Conservation (phyloP, 1,139 yeast species). For the Scheffersomyces segobiensis region DNA sequence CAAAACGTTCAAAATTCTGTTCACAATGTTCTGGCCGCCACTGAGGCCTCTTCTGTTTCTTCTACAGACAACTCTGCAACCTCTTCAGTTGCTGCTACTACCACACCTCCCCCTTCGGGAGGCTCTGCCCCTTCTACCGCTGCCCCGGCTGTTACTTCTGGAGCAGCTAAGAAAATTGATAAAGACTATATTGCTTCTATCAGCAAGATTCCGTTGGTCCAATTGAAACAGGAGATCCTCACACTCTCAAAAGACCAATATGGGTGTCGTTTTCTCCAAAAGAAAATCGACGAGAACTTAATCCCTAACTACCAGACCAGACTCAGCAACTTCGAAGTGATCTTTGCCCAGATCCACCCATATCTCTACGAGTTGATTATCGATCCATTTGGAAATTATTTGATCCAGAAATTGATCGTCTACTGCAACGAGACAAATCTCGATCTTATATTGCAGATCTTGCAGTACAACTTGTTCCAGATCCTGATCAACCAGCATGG, state of each 20-base stretch:
- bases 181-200: slow-evolving; percentile 44
- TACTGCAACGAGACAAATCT: slow-evolving; percentile 41
- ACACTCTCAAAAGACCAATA: slow-evolving; percentile 47
- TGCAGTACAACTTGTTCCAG: slow-evolving; percentile 43
- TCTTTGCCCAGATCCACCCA: slow-evolving; percentile 39
- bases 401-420: slow-evolving; percentile 25
- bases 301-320: slow-evolving; percentile 32
- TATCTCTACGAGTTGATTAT: slow-evolving; percentile 46
- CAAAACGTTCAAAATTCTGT: neutral
- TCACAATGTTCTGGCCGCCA: neutral
- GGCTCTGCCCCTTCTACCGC: neutral
- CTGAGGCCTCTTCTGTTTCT: neutral
- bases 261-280: slow-evolving; percentile 50
- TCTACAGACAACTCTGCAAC: slow-evolving; percentile 5
- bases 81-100: slow-evolving; percentile 2
- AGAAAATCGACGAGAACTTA: slow-evolving; percentile 44
- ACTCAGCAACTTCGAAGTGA: slow-evolving; percentile 39
- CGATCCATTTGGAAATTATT: slow-evolving; percentile 36
- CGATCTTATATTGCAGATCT: slow-evolving; percentile 39
- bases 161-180: slow-evolving; percentile 28
- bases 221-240: slow-evolving; percentile 35
- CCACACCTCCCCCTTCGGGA: slow-evolving; percentile 1
- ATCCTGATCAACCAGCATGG: slow-evolving; percentile 49
- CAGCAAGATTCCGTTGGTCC: slow-evolving; percentile 37
- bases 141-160: neutral